Conservation (phyloP, 306 rosid genomes). For the Medicago truncatula region DNA sequence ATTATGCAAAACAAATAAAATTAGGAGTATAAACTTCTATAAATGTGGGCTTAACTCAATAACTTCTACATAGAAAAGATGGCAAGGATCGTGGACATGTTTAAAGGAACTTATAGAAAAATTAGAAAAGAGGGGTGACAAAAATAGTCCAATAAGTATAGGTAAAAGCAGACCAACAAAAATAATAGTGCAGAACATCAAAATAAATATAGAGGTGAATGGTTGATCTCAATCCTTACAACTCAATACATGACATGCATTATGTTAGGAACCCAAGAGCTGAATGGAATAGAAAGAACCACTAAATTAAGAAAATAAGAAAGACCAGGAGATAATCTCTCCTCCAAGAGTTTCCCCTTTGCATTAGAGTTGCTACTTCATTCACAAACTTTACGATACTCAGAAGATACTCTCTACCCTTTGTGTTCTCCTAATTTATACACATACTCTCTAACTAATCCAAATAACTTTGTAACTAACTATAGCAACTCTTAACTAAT, state of each 20-base stretch:
- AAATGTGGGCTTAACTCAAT: neutral
- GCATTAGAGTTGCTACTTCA: neutral
- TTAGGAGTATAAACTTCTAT: too few relatives aligned
- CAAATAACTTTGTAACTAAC: too few relatives aligned
- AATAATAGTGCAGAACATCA: neutral
- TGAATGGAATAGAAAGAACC: neutral
- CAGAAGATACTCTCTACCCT: neutral
- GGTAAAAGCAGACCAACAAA: neutral
- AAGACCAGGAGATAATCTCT: neutral
- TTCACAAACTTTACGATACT: neutral
- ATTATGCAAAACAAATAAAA: too few relatives aligned
- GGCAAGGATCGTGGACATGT: neutral
- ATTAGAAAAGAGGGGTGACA: neutral
- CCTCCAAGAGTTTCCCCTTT: neutral
- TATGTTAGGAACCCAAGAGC: neutral
- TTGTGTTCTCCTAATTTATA: too few relatives aligned
- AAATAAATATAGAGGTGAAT: neutral
- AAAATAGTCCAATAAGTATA: neutral
- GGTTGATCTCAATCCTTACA: neutral
- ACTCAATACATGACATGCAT: neutral
- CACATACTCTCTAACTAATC: too few relatives aligned
- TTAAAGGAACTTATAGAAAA: neutral
- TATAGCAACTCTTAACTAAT: too few relatives aligned
- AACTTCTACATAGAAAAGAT: neutral
- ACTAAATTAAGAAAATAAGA: neutral